Base-by-base conservation (phyloP, 176 grass and related monocot genomes). In the Zoysia pacifica region DNA sequence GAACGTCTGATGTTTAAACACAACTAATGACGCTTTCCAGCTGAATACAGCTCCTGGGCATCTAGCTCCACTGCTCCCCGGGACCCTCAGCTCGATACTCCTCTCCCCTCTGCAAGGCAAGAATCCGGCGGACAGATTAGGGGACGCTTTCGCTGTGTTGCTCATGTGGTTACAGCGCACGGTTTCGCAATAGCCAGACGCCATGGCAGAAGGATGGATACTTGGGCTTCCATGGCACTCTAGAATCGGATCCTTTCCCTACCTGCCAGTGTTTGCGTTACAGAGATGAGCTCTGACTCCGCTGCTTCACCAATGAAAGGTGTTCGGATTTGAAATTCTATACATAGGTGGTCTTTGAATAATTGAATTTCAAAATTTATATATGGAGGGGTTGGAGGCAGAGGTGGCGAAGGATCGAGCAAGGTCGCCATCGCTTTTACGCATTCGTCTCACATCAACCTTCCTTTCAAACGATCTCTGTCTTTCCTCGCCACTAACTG, bases 161-260 rank as follows among this genome's bases (percentile, higher is more conserved):
- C 40, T 20, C 20, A 50, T 51, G 16, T 61, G 64, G 16, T 61
- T 59, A 73, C 40, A 74, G 3, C 71, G 19, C 48, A 68, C 80
- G 49, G 48, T 74, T 69, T 74, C 16, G 36, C 4, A 9, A 68
- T 80, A 80, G 70, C 11, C 18, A 63, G 69, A 58, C 64, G 45
- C n/a, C 38, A 42, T 15, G 7, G 10, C 48, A 70, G 81, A 76
- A 84, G 49, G 76, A 81, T 89, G 49, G 76, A 81, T 89, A 70
- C 71, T 75, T 89, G 53, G 64, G 58, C 76, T 65, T 48, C 6
- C 13, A 40, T 50, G 52, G 13, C 70, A 81, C 87, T 89, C 75
- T 54, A 76, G 87, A 70, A 70, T 67, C 38, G 12, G 63, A 65
- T 84, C 70, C 72, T 80, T 84, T 15, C 10, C 70, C 70, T 14